These are phyloP conservation scores for Escallonia herrerae DNA, from an alignment of 129 eudicot species.

Conservation along the genomic window DNA sequence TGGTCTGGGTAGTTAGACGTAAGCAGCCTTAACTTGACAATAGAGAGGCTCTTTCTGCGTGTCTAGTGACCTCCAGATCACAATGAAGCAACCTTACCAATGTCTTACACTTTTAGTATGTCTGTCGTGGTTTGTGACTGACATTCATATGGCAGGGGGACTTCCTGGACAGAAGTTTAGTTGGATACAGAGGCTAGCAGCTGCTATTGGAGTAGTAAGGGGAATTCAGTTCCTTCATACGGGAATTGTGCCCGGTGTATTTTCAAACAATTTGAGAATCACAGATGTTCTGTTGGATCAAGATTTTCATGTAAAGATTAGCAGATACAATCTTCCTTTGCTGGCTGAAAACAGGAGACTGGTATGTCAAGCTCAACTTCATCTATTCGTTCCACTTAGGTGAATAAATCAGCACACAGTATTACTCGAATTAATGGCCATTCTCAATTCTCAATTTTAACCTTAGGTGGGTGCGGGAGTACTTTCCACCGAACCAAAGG, in stretches of 20 bases:
- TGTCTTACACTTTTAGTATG: background rate
- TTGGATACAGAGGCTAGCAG: conserved; percentile 54
- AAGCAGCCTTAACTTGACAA: too few relatives aligned
- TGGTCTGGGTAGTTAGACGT: too few relatives aligned
- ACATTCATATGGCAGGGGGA: conserved; percentile 26
- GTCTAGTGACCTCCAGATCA: background rate
- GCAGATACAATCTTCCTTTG: conserved; percentile 50
- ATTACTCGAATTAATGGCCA: background rate
- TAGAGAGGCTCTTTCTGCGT: too few relatives aligned
- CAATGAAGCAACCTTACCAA: background rate
- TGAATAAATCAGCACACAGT: background rate
- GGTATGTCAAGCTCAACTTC: conserved; percentile 19
- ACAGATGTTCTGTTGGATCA: conserved; percentile 57
- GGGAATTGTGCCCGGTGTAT: conserved; percentile 41
- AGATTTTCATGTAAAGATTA: conserved; percentile 50
- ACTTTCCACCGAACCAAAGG: conserved; percentile 29
- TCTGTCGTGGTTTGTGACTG: background rate
- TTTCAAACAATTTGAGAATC: conserved; percentile 39
- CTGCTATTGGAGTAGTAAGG: conserved; percentile 49
- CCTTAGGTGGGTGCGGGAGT: conserved; percentile 31
- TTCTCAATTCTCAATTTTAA: background rate
- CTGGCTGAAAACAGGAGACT: conserved; percentile 22
- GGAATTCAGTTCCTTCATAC: conserved; percentile 70
- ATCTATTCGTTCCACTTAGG: background rate
- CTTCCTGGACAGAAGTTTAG: conserved; percentile 31